These are phyloP conservation scores for Pyrus betulifolia DNA, from an alignment of 306 rosid genomes.

Conservation along the genomic window DNA sequence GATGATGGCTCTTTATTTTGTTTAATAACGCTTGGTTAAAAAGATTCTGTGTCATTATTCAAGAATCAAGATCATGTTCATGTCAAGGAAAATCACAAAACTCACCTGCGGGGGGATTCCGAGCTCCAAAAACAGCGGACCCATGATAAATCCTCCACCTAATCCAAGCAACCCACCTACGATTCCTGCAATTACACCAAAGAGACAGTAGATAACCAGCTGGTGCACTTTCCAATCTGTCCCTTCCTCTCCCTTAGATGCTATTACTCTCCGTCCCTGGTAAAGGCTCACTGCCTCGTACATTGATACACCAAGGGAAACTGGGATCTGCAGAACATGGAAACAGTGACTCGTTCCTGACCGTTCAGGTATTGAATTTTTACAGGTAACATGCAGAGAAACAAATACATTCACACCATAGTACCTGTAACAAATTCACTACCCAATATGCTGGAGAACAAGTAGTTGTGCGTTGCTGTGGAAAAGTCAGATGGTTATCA, in stretches of 20 bases:
- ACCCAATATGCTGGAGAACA: constrained; percentile 74
- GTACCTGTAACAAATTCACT: constrained; percentile 75
- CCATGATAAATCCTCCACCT: constrained; percentile 98
- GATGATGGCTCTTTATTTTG: not conserved
- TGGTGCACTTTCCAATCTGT: constrained; percentile 37
- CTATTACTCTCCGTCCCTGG: constrained; percentile 53
- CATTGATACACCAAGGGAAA: constrained; percentile 59
- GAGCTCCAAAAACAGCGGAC: constrained; percentile 82
- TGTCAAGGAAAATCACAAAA: constrained; percentile 3
- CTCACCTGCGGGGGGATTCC: constrained; percentile 91
- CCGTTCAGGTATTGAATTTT: not conserved
- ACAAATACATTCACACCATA: not conserved
- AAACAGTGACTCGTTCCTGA: not conserved
- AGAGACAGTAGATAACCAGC: constrained; percentile 44
- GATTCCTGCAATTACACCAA: constrained; percentile 66
- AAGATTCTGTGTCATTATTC: not conserved
- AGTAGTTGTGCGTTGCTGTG: constrained; percentile 43
- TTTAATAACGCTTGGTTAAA: not conserved
- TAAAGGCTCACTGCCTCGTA: constrained; percentile 71
- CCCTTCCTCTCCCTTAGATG: constrained; percentile 55
- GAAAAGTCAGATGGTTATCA: constrained; percentile 14
- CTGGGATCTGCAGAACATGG: constrained; percentile 54
- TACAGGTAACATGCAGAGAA: not conserved
- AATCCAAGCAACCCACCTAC: constrained; percentile 92
- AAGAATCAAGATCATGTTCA: not conserved